Evolutionary conservation across 129 eudicot genomes (phyloP).

Genomic region (Deinandra increscens): DNA sequence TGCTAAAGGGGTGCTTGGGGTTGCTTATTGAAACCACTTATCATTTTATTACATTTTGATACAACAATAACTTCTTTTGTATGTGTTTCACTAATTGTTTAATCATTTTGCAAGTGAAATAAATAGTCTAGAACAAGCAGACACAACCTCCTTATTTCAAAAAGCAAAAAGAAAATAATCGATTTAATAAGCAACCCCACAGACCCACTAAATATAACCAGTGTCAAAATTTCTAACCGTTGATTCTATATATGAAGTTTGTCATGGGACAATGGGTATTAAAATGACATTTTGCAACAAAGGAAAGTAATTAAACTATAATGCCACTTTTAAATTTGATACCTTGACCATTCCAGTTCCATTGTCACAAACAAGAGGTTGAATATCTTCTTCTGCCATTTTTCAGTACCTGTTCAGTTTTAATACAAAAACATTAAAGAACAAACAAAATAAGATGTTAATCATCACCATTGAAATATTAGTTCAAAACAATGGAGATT

Average conservation of each 20-base stretch:
- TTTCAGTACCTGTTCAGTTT: slow-evolving; percentile 31
- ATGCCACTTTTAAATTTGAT: slow-evolving; percentile 17
- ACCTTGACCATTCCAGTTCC: slow-evolving; percentile 84
- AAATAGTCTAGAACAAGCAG: no score
- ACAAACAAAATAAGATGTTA: not conserved
- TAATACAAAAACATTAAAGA: not conserved
- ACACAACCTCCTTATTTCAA: no score
- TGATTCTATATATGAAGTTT: not conserved
- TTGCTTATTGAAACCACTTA: no score
- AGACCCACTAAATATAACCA: no score
- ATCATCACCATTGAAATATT: not conserved
- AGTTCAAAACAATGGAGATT: not conserved
- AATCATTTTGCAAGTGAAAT: no score
- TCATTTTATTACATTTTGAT: no score
- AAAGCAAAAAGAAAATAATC: no score
- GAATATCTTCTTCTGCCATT: slow-evolving; percentile 65
- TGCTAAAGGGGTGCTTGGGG: no score
- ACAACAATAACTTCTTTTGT: no score
- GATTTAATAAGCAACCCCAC: no score
- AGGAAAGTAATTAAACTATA: not conserved
- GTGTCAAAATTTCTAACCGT: no score
- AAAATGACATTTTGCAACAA: not conserved
- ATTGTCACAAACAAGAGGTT: slow-evolving; percentile 66
- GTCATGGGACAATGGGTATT: not conserved
- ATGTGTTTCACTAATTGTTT: no score